phyloP scores from a whole-genome alignment of 345 rosid genomes.

The Sisymbrium irio region DNA sequence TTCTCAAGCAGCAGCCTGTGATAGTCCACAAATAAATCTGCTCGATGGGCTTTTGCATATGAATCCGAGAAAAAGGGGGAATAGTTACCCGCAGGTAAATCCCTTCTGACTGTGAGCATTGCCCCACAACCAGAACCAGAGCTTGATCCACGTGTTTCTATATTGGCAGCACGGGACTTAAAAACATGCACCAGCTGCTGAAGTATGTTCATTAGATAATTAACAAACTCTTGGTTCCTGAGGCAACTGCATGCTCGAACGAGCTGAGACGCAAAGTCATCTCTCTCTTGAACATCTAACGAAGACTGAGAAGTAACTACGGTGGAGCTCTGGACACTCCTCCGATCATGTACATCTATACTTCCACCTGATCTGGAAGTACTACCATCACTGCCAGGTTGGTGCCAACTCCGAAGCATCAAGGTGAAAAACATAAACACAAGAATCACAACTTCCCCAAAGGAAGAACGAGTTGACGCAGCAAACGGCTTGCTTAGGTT shows the following conservation, averaged over 20 bases:
- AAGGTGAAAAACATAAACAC: constrained; percentile 97
- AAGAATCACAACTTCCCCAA: constrained; percentile 88
- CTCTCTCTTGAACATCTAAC: constrained; percentile 73
- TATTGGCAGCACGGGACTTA: constrained; percentile 61
- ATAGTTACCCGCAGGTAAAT: constrained; percentile 88
- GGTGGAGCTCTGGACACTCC: constrained; percentile 44
- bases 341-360: constrained; percentile 62
- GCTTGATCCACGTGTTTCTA: constrained; percentile 62
- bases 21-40: constrained; percentile 86
- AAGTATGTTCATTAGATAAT: constrained; percentile 91
- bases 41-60: constrained; percentile 85
- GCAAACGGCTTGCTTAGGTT: constrained; percentile 68
- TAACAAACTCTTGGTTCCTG: constrained; percentile 80
- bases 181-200: constrained; percentile 88
- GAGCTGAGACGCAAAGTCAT: constrained; percentile 78
- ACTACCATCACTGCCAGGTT: constrained; percentile 78
- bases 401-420: constrained; percentile 99
- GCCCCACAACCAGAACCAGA: constrained; percentile 96
- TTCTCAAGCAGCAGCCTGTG: constrained; percentile 89
- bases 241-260: constrained; percentile 77
- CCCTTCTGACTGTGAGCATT: constrained; percentile 80
- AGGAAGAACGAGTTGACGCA: constrained; percentile 62
- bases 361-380: constrained; percentile 48
- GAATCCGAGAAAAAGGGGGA: constrained; percentile 99
- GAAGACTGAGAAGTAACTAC: constrained; percentile 54